Base-by-base conservation (phyloP, 1,284 basidiomycete species). In the Veloboletus limbatus region DNA sequence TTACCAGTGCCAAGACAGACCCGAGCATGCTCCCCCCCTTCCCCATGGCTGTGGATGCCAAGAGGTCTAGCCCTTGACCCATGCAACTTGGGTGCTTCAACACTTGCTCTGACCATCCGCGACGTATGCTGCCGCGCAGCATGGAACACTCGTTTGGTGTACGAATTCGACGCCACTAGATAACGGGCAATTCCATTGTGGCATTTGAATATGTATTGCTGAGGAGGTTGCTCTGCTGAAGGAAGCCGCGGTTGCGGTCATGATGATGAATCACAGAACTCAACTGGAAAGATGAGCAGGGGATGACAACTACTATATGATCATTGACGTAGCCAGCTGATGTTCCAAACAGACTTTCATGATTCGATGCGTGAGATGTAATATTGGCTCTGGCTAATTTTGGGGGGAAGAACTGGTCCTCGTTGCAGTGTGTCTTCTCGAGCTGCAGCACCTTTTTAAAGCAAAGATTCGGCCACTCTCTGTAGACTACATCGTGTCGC, bases 161-260 rank as follows among this genome's bases (percentile, higher is more conserved):
- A 52, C 50, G 57, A 62, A 57, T 52, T 57, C 41, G 22, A 51
- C 62, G 58, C 63, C 62, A 62, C 62, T 4, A 48, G 60, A 65
- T 66, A 66, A 49, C 52, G 47, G 44, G 42, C 32, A 40, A 47
- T 52, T 62, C 50, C 41, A 45, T 49, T 48, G 40, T 40, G 42
- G 41, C 30, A 57, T 59, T 61, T 60, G 55, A 49, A 66, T 53
- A 47, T 40, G 49, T 36, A 22, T 24, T 21, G 33, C 24, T 40
- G 46, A 43, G 43, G 41, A 37, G n/a, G n/a, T n/a, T 39, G 44
- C 38, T 45, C 41, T 54, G 10, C 18, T 25, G n/a, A 40, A 48
- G 10, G 45, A 50, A 43, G 42, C 35, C 32, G 48, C 43, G 47
- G 52, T 43, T 51, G 41, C 42, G 48, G 39, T 32, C 52, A 60